A percentile compares a stretch with the other conserved stretches of the same genome.
phyloP scores from a whole-genome alignment of 305 asterid genomes.

The Fraxinus xanthoxyloides region DNA sequence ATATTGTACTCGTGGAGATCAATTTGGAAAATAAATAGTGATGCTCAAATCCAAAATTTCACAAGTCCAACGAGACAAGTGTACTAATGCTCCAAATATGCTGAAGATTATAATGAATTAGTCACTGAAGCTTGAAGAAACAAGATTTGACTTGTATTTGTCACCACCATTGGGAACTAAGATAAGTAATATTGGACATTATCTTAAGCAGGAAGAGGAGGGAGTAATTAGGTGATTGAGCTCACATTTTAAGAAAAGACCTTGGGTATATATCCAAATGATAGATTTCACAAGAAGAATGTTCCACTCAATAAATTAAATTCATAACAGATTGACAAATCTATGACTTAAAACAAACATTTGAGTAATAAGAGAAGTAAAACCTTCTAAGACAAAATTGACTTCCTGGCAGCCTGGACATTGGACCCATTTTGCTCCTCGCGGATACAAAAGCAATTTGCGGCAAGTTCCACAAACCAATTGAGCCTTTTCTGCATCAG shows the following conservation, averaged over 20 bases:
- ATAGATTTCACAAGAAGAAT: slow-evolving; percentile 4
- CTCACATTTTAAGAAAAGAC: background rate
- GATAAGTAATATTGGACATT: background rate
- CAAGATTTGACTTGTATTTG: background rate
- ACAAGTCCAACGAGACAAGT: background rate
- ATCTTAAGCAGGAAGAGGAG: background rate
- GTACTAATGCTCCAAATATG: background rate
- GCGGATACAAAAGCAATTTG: slow-evolving; percentile 68
- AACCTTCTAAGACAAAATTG: slow-evolving; percentile 89
- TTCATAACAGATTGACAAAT: background rate
- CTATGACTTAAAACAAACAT: slow-evolving; percentile 9
- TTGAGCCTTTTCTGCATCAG: slow-evolving; percentile 66
- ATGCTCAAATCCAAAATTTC: background rate
- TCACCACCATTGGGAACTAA: background rate
- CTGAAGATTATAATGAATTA: background rate
- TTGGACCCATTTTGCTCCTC: slow-evolving; percentile 74
- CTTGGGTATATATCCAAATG: background rate
- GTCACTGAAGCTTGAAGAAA: background rate
- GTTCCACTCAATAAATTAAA: slow-evolving; percentile 2
- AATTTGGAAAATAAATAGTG: background rate
- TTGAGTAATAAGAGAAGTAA: slow-evolving; percentile 6
- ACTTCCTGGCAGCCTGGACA: slow-evolving; percentile 82
- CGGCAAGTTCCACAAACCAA: slow-evolving; percentile 93
- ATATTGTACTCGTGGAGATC: background rate
- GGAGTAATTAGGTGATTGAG: background rate